Conservation (phyloP, 441 rosid species). For the Gossypium davidsonii region DNA sequence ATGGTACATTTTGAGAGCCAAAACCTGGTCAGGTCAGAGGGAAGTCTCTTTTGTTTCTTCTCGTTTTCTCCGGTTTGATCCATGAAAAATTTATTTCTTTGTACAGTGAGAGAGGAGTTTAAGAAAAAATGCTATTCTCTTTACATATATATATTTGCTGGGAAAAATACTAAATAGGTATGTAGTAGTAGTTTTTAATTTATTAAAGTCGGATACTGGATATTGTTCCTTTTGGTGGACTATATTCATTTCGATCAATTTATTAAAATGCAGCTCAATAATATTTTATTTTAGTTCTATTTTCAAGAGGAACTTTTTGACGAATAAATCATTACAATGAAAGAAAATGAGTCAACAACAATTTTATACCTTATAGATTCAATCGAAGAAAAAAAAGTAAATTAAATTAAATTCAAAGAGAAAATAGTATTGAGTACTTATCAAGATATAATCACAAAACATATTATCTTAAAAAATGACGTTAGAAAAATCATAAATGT, state of each 20-base stretch:
- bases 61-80: not conserved
- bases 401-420: too few species aligned
- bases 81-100: not conserved
- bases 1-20: constrained; percentile 6
- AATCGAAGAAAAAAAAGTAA: too few species aligned
- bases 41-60: not conserved
- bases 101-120: constrained; percentile 22
- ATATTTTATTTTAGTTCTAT: not conserved
- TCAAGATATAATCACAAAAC: too few species aligned
- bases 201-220: not conserved
- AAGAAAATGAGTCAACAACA: too few species aligned
- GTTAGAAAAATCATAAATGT: too few species aligned
- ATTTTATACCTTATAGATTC: not conserved
- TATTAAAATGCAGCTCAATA: not conserved
- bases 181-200: not conserved
- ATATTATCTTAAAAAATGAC: too few species aligned
- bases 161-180: not conserved
- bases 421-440: too few species aligned
- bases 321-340: too few species aligned
- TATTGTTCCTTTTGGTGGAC: not conserved
- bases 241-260: not conserved
- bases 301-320: not conserved
- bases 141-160: constrained; percentile 15
- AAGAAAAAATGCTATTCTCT: constrained; percentile 27
- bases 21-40: not conserved